These are phyloP conservation scores for Fusarium beomiforme DNA, from an alignment of 2,329 filamentous ascomycete species.

Conservation along the genomic window DNA sequence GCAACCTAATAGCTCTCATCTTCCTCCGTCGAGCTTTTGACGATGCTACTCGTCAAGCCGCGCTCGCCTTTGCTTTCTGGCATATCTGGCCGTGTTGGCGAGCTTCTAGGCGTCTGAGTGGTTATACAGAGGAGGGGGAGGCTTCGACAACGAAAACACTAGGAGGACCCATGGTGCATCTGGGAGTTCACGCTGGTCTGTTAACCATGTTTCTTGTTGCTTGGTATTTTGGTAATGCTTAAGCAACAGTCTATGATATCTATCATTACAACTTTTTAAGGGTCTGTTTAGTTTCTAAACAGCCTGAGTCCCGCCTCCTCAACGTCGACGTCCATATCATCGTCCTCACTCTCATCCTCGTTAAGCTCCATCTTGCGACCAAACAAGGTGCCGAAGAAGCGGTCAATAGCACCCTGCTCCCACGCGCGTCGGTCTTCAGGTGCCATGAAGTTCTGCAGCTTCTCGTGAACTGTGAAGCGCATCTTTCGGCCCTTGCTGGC, in stretches of 20 bases:
- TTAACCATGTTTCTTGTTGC: slow-evolving; percentile 48
- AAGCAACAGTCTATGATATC: slow-evolving; percentile 16
- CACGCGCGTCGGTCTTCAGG: slow-evolving; percentile 83
- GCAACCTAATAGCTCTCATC: slow-evolving; percentile 55
- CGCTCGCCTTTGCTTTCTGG: slow-evolving; percentile 57
- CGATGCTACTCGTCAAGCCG: slow-evolving; percentile 47
- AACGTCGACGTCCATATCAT: slow-evolving; percentile 62
- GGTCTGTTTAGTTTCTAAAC: slow-evolving; percentile 55
- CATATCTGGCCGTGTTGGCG: slow-evolving; percentile 60
- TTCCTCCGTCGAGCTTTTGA: slow-evolving; percentile 48
- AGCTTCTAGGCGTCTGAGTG: slow-evolving; percentile 49
- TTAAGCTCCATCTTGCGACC: slow-evolving; percentile 74
- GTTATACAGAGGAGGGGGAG: slow-evolving; percentile 35
- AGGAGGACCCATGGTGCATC: slow-evolving; percentile 59
- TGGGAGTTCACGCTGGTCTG: slow-evolving; percentile 54
- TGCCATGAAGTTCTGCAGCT: slow-evolving; percentile 98
- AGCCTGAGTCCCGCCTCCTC: slow-evolving; percentile 65
- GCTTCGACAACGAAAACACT: slow-evolving; percentile 44
- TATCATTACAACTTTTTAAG: slow-evolving; percentile 22
- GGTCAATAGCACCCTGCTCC: slow-evolving; percentile 82
- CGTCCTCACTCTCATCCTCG: slow-evolving; percentile 65
- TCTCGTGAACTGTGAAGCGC: slow-evolving; percentile 94
- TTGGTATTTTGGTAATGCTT: slow-evolving; percentile 25
- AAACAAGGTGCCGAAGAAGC: slow-evolving; percentile 79
- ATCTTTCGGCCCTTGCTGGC: slow-evolving; percentile 96